phyloP scores from a whole-genome alignment of 306 rosid species.

The Lathyrus tuberosus region DNA sequence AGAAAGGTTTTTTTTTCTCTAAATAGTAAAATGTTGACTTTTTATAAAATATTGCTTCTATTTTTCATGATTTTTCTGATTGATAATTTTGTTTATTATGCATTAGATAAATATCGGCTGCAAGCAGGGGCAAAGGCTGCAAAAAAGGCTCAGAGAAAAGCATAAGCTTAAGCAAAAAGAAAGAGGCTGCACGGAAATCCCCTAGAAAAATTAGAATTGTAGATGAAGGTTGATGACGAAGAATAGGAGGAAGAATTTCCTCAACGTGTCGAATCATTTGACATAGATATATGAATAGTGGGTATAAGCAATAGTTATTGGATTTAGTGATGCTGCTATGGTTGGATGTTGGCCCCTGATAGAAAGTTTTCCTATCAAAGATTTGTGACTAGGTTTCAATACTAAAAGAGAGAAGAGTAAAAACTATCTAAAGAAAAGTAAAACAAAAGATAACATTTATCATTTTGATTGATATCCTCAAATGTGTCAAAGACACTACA shows the following conservation, averaged over 20 bases:
- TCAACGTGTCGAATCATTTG: conserved; percentile 1
- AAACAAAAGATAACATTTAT: too few species aligned
- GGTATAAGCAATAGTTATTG: conserved; percentile 21
- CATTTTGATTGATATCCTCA: too few species aligned
- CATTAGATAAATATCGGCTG: conserved; percentile 81
- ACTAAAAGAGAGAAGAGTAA: too few species aligned
- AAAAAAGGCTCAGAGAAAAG: conserved; percentile 81
- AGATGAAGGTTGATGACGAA: conserved; percentile 77
- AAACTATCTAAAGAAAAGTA: too few species aligned
- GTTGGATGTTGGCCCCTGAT: too few species aligned
- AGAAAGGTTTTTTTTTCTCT: conserved; percentile 62
- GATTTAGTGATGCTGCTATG: conserved; percentile 4
- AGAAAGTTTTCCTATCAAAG: too few species aligned
- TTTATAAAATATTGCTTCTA: conserved; percentile 6
- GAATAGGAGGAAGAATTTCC: conserved; percentile 68
- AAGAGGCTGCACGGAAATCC: conserved; percentile 74
- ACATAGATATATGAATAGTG: conserved; percentile 31
- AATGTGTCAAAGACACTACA: too few species aligned
- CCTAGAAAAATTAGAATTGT: conserved; percentile 78
- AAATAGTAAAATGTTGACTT: neutral
- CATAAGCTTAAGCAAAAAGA: conserved; percentile 78
- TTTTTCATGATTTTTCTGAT: conserved; percentile 5
- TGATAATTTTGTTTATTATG: neutral
- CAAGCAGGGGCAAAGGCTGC: conserved; percentile 97
- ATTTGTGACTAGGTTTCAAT: too few species aligned